Base-by-base conservation (phyloP, 2,329 filamentous ascomycete genomes). In the Dactylonectria estremocensis region DNA sequence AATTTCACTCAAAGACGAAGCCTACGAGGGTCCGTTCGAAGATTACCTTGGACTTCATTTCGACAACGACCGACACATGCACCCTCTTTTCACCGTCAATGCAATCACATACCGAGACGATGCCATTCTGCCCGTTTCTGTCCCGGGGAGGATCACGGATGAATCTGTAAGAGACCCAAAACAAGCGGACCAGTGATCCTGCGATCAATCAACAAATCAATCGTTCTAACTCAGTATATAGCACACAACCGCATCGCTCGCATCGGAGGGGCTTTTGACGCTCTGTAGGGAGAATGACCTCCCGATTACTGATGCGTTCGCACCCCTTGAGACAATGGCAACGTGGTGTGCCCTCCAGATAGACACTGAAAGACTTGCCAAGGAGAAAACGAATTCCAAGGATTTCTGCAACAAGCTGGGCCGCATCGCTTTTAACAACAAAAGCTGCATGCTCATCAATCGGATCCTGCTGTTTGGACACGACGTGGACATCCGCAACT, bases 321-420 rank as follows among this genome's bases (percentile, higher is more conserved):
- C 83, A 0, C 84, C 83, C 0, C 83, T 85, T 46, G 84, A 86
- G 65, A 80, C 83, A 0, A 82, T 85, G 66, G 84, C 82, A 0
- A 86, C 81, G 0, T 88, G 85, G 85, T 79, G 80, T 0, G 84
- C 79, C 0, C 69, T 92, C 71, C 85, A 89, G 65, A 84, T 90
- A 14, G 89, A 92, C 73, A 87, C 84, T 1, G 78, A 83, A 11
- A 87, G 87, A 72, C 83, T 91, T 7, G 84, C 85, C n/a, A 82
- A 84, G 3, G 33, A 64, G 16, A 69, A 66, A 5, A 71, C 66
- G 2, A 67, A 59, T 1, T 4, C 66, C 0, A 53, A 61, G 16
- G 58, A 63, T 7, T 72, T 72, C 14, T 71, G 69, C 11, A 55
- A 35, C 2, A 62, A 55, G n/a, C 62, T 72, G 0, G 69, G 69